A percentile compares a stretch with the other conserved stretches of the same genome.
Evolutionary conservation across 2,329 filamentous ascomycete genomes (phyloP).

Genomic region (Beauveria bassiana): DNA sequence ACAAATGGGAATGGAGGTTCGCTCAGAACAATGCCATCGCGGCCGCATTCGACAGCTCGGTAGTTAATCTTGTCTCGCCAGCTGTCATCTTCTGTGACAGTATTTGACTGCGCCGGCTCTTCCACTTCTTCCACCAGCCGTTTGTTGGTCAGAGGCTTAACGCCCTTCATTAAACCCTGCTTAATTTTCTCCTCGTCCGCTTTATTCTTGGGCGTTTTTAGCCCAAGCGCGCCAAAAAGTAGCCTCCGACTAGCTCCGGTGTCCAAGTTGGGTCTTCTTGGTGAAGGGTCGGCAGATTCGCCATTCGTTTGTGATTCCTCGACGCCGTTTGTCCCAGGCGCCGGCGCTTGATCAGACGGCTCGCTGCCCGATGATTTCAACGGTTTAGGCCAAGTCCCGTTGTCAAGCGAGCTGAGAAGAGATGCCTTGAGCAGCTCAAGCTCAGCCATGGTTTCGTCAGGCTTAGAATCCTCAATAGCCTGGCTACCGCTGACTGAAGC

Average conservation of each 20-base stretch:
- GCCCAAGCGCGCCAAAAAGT: slow-evolving; percentile 64
- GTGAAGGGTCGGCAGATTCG: neutral
- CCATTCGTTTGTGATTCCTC: slow-evolving; percentile 6
- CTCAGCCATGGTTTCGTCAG: neutral
- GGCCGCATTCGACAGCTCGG: slow-evolving; percentile 74
- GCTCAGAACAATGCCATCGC: slow-evolving; percentile 59
- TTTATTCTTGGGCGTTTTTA: slow-evolving; percentile 60
- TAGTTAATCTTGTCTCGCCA: slow-evolving; percentile 72
- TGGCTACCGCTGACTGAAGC: slow-evolving; percentile 12
- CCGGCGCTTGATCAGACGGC: slow-evolving; percentile 2
- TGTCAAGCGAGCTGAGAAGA: slow-evolving; percentile 3
- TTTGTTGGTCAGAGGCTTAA: slow-evolving; percentile 32
- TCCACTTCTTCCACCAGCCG: slow-evolving; percentile 21
- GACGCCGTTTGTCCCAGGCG: neutral
- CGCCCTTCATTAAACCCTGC: slow-evolving; percentile 49
- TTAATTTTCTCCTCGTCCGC: slow-evolving; percentile 59
- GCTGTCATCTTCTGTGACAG: slow-evolving; percentile 40
- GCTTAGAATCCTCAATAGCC: slow-evolving; percentile 14
- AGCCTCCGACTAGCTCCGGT: slow-evolving; percentile 58
- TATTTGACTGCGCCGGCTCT: slow-evolving; percentile 12
- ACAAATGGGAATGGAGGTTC: slow-evolving; percentile 84
- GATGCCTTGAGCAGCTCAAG: slow-evolving; percentile 7
- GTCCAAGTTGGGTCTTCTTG: slow-evolving; percentile 21
- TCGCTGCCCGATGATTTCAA: slow-evolving; percentile 1
- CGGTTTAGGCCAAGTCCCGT: slow-evolving; percentile 10